These are phyloP conservation scores for Immersiella caudata DNA, from an alignment of 495 filamentous ascomycete genomes.

Conservation along the genomic window DNA sequence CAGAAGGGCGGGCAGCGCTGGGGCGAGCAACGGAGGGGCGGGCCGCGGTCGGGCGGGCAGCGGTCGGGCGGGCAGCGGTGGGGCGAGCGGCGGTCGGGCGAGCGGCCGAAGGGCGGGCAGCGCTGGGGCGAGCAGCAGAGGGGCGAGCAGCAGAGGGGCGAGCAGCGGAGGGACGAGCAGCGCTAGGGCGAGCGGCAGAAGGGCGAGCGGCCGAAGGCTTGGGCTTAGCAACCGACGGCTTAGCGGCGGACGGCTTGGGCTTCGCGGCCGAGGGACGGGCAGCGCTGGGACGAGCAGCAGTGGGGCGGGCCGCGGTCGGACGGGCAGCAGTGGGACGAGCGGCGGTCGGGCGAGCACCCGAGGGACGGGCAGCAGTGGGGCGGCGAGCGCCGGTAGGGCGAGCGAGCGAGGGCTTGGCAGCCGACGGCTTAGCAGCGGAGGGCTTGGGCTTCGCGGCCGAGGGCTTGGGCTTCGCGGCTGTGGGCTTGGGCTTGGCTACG, in stretches of 20 bases:
- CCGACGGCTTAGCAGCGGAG: background rate
- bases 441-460: constrained; percentile 19
- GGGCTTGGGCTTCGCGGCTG: constrained; percentile 28
- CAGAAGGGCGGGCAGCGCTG: background rate
- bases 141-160: no score
- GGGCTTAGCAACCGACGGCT: background rate
- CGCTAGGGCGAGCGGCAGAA: background rate
- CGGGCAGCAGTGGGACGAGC: no score
- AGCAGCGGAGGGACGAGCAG: background rate
- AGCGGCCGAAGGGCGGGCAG: background rate
- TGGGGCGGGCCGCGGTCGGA: no score
- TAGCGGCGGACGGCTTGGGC: background rate
- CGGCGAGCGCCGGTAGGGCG: no score
- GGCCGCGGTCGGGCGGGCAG: background rate
- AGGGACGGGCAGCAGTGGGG: no score
- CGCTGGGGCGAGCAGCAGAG: no score
- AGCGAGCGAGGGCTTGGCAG: background rate
- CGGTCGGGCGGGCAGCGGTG: background rate
- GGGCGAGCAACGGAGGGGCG: background rate
- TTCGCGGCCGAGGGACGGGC: no score
- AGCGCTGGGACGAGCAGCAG: background rate
- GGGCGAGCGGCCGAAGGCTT: background rate
- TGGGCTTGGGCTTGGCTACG: constrained; percentile 32
- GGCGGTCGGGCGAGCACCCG: background rate
- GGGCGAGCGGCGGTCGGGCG: constrained; percentile 3